These are phyloP conservation scores for Cryptococcus deneoformans DNA, from an alignment of 1,284 basidiomycete genomes.

Conservation along the genomic window DNA sequence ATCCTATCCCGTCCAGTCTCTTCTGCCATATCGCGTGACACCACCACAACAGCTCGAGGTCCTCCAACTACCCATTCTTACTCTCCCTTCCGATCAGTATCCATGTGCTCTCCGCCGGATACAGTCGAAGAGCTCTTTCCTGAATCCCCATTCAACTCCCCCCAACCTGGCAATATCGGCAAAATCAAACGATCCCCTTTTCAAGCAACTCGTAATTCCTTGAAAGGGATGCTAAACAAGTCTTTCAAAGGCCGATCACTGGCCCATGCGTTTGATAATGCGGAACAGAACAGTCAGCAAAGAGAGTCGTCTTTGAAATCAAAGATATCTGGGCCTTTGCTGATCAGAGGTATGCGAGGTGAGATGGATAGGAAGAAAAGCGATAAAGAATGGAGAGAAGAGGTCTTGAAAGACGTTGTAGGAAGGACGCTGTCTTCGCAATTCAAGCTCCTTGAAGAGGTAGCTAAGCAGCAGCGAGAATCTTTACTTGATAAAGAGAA, in stretches of 20 bases:
- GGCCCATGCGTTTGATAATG: neutral
- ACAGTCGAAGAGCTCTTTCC: conserved; percentile 18
- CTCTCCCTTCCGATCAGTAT: conserved; percentile 6
- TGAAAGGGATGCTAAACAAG: neutral
- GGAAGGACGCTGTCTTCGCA: neutral
- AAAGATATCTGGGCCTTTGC: conserved; percentile 13
- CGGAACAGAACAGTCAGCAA: neutral
- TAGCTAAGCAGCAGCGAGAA: neutral
- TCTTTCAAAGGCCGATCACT: neutral
- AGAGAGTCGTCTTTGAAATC: conserved; percentile 3
- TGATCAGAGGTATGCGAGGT: neutral
- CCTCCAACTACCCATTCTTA: neutral
- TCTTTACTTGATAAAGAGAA: neutral
- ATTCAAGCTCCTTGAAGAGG: neutral
- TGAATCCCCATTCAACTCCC: neutral
- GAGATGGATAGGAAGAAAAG: neutral
- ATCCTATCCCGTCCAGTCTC: neutral
- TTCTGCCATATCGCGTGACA: neutral
- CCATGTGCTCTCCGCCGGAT: conserved; percentile 24
- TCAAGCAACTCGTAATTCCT: neutral
- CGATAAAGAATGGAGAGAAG: conserved; percentile 13
- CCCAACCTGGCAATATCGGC: neutral
- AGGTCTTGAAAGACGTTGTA: conserved; percentile 13
- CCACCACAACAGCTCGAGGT: neutral
- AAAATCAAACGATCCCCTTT: neutral